A percentile compares a stretch with the other conserved stretches of the same genome.
These are phyloP conservation scores for Verticillium klebahnii DNA, from an alignment of 2,329 filamentous ascomycete genomes.

Conservation along the genomic window DNA sequence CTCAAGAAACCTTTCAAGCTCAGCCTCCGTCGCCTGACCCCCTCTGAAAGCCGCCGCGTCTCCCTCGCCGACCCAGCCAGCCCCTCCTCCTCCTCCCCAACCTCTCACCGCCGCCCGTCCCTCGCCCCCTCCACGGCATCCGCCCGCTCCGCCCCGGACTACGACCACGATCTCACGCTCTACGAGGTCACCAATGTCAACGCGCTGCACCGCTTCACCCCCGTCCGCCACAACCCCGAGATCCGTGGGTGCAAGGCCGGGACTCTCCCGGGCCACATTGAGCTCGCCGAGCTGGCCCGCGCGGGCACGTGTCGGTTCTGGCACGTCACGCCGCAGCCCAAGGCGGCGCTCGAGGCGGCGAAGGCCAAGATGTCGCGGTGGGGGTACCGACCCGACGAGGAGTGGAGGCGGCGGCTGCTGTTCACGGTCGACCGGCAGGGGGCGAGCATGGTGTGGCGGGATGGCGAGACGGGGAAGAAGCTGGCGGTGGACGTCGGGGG, in stretches of 20 bases:
- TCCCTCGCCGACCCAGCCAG: neutral
- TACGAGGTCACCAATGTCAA: constrained; percentile 3
- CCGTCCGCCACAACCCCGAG: neutral
- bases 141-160: neutral
- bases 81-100: neutral
- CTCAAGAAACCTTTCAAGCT: constrained; percentile 4
- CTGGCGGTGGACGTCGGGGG: constrained; percentile 4
- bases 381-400: constrained; percentile 2
- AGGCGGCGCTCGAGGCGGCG: constrained; percentile 1
- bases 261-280: neutral
- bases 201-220: neutral
- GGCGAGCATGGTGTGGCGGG: neutral
- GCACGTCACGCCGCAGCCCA: constrained; percentile 8
- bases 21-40: neutral
- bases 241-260: constrained; percentile 5
- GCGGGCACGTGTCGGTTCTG: constrained; percentile 11
- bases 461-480: neutral
- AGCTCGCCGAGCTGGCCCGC: constrained; percentile 1
- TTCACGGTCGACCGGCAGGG: neutral
- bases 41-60: neutral
- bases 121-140: neutral
- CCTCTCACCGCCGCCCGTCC: neutral
- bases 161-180: constrained; percentile 3
- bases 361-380: constrained; percentile 2
- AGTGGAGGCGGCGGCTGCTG: constrained; percentile 3